These are phyloP conservation scores for Grosmannia serpens DNA, from an alignment of 2,329 filamentous ascomycete species.

Conservation along the genomic window DNA sequence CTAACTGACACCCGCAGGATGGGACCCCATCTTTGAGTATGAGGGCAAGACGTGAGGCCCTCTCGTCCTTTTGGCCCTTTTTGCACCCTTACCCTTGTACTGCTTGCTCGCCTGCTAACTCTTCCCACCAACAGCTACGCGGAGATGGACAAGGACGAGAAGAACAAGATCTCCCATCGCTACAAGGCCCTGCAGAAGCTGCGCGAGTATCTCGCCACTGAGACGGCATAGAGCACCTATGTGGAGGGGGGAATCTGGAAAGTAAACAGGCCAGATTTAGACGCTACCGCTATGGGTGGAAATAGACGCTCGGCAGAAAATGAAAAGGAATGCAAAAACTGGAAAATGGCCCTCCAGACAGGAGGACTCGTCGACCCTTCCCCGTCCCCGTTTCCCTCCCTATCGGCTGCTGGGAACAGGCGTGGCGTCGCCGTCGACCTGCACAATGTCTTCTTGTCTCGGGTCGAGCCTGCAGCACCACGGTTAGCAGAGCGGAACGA, in stretches of 20 bases:
- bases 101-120: neutral
- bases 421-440: neutral
- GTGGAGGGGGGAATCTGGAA: neutral
- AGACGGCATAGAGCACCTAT: slow-evolving; percentile 9
- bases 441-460: neutral
- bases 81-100: neutral
- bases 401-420: neutral
- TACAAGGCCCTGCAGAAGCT: slow-evolving; percentile 79
- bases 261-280: neutral
- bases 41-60: slow-evolving; percentile 62
- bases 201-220: slow-evolving; percentile 61
- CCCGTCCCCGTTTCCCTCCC: neutral
- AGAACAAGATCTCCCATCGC: slow-evolving; percentile 91
- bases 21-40: slow-evolving; percentile 95
- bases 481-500: neutral
- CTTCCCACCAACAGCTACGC: slow-evolving; percentile 49
- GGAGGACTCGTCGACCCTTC: neutral
- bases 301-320: neutral
- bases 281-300: neutral
- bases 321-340: neutral
- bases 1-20: slow-evolving; percentile 45
- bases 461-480: neutral
- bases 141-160: slow-evolving; percentile 80
- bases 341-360: neutral
- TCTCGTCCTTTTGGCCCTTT: neutral